Conservation (phyloP, 768 basidiomycete genomes). For the Chlorophyllum brunneum region DNA sequence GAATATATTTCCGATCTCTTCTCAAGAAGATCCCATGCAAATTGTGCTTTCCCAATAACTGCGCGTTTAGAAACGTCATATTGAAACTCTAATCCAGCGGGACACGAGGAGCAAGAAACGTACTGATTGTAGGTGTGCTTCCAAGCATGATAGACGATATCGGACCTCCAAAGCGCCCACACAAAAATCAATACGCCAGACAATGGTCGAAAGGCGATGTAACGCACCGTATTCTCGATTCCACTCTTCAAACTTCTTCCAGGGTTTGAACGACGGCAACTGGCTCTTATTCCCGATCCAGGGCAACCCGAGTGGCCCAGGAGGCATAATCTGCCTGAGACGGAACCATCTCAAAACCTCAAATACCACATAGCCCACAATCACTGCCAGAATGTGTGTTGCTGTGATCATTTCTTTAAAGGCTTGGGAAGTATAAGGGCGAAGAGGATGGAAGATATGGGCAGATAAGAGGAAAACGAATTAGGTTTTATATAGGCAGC, state of each 20-base stretch:
- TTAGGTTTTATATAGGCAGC: no score
- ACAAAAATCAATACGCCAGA: neutral
- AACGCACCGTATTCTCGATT: conserved; percentile 39
- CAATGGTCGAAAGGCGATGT: neutral
- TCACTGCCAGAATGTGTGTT: neutral
- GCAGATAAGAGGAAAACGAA: neutral
- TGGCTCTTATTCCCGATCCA: conserved; percentile 44
- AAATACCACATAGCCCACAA: conserved; percentile 19
- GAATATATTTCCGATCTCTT: conserved; percentile 31
- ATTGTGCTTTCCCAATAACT: conserved; percentile 26
- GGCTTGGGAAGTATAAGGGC: no score
- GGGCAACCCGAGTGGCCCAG: conserved; percentile 41
- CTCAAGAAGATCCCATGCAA: conserved; percentile 29
- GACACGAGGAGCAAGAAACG: neutral
- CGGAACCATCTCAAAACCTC: conserved; percentile 25
- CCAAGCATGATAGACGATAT: conserved; percentile 39
- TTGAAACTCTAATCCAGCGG: neutral
- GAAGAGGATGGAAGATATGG: neutral
- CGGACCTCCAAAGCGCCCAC: no score
- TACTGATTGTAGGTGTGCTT: conserved; percentile 38
- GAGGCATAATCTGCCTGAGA: conserved; percentile 36
- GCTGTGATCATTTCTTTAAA: neutral
- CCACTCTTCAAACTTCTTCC: conserved; percentile 47
- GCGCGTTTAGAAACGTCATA: neutral
- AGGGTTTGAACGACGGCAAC: conserved; percentile 40